These are phyloP conservation scores for Podospora fimiseda DNA, from an alignment of 495 filamentous ascomycete genomes.

Conservation along the genomic window DNA sequence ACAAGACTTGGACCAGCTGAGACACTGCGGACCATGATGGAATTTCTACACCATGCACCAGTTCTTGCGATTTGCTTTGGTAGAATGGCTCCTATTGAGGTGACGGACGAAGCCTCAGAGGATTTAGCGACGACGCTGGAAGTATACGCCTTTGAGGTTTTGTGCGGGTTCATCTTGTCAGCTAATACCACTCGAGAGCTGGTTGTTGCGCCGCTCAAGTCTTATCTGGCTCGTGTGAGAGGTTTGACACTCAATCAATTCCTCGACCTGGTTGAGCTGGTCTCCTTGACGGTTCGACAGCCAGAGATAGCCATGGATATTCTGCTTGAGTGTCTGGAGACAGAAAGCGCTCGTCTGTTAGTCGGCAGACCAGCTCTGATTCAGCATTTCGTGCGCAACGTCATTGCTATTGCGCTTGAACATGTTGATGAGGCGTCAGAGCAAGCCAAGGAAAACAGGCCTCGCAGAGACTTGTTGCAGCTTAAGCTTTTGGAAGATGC, in stretches of 20 bases:
- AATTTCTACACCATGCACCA: slow-evolving; percentile 18
- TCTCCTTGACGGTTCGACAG: slow-evolving; percentile 36
- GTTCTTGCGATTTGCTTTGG: slow-evolving; percentile 25
- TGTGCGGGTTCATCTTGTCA: slow-evolving; percentile 27
- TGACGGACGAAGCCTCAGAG: slow-evolving; percentile 5
- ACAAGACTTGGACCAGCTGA: neutral
- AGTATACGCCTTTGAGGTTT: slow-evolving; percentile 20
- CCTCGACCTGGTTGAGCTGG: slow-evolving; percentile 31
- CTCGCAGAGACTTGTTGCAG: slow-evolving; percentile 25
- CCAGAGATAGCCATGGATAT: slow-evolving; percentile 39
- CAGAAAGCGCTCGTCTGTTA: slow-evolving; percentile 32
- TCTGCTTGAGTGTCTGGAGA: slow-evolving; percentile 39
- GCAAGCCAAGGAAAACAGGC: slow-evolving; percentile 20
- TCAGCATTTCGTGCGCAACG: slow-evolving; percentile 30
- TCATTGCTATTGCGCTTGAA: slow-evolving; percentile 43
- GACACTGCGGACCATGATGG: slow-evolving; percentile 15
- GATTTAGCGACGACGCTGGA: neutral
- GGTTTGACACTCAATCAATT: slow-evolving; percentile 26
- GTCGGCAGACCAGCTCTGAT: slow-evolving; percentile 24
- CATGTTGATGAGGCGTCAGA: slow-evolving; percentile 42
- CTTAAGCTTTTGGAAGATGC: slow-evolving; percentile 18
- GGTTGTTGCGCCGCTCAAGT: slow-evolving; percentile 34
- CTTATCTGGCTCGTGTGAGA: slow-evolving; percentile 25
- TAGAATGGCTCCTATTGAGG: slow-evolving; percentile 16
- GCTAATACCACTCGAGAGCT: slow-evolving; percentile 31